Conservation (phyloP, 495 filamentous ascomycete species). For the Podospora pseudocomata region DNA sequence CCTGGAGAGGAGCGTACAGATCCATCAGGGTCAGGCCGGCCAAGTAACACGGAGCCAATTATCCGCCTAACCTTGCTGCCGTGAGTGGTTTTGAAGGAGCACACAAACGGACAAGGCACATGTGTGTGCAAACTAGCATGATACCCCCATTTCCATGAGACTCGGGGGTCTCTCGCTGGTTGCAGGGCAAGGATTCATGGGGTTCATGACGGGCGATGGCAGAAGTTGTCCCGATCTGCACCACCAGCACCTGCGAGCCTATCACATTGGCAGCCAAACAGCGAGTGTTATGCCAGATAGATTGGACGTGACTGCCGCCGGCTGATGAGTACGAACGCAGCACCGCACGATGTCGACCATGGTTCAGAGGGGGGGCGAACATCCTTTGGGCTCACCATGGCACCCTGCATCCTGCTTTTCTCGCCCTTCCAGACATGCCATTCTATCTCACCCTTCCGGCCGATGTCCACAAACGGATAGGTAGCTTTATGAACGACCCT, state of each 20-base stretch:
- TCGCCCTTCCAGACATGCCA: not conserved
- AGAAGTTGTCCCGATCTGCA: conserved; percentile 30
- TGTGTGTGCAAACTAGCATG: not conserved
- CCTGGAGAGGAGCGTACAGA: not conserved
- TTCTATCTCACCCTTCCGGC: not conserved
- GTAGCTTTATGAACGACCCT: not conserved
- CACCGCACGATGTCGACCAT: not conserved
- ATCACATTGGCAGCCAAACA: conserved; percentile 11
- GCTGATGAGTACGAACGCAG: not conserved
- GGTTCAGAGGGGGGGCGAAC: not conserved
- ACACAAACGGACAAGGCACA: not conserved
- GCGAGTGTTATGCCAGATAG: conserved; percentile 22
- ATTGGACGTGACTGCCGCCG: conserved; percentile 12
- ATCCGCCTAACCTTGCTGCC: conserved; percentile 2
- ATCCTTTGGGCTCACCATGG: not conserved
- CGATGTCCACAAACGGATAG: not conserved
- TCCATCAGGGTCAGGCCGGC: not conserved
- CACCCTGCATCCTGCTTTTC: not conserved
- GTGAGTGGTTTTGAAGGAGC: not conserved
- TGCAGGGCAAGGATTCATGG: conserved; percentile 21
- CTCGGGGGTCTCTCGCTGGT: conserved; percentile 1
- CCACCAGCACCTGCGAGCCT: conserved; percentile 16
- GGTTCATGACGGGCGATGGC: conserved; percentile 30
- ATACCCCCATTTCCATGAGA: not conserved
- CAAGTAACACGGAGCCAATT: not conserved